Evolutionary conservation across 148 eudicot genomes (phyloP).

Genomic region (Vaccinium darrowii): DNA sequence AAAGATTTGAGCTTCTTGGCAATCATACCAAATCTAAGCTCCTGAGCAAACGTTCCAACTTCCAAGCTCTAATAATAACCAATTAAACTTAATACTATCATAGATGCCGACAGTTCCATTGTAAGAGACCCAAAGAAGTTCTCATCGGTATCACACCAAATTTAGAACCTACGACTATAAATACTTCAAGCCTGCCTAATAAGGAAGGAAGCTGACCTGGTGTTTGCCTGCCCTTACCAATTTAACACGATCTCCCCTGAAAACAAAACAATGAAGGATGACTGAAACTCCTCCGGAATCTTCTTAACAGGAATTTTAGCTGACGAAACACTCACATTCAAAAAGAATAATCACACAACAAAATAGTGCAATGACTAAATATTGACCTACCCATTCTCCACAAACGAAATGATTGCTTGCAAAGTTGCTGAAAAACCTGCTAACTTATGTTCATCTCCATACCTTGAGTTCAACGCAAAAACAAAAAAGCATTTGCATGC

Average conservation of each 20-base stretch:
- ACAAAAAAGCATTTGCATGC: slow-evolving; percentile 2
- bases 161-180: background rate
- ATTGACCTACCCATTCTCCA: slow-evolving; percentile 78
- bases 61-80: background rate
- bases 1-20: background rate
- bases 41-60: slow-evolving; percentile 3
- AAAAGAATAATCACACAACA: background rate
- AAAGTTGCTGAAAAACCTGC: slow-evolving; percentile 97
- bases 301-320: background rate
- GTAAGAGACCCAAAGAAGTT: background rate
- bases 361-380: slow-evolving; percentile 9
- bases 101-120: background rate
- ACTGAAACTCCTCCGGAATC: background rate
- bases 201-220: slow-evolving; percentile 54
- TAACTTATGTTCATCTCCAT: slow-evolving; percentile 93
- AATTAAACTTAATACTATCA: background rate
- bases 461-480: slow-evolving; percentile 39
- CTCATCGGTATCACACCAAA: background rate
- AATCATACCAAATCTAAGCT: background rate
- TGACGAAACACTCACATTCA: background rate
- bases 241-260: slow-evolving; percentile 86
- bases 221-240: slow-evolving; percentile 90
- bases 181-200: slow-evolving; percentile 2
- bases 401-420: slow-evolving; percentile 96
- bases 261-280: slow-evolving; percentile 24